Evolutionary conservation across 495 filamentous ascomycete species (phyloP).

Genomic region (Hypoxylon fuscum): DNA sequence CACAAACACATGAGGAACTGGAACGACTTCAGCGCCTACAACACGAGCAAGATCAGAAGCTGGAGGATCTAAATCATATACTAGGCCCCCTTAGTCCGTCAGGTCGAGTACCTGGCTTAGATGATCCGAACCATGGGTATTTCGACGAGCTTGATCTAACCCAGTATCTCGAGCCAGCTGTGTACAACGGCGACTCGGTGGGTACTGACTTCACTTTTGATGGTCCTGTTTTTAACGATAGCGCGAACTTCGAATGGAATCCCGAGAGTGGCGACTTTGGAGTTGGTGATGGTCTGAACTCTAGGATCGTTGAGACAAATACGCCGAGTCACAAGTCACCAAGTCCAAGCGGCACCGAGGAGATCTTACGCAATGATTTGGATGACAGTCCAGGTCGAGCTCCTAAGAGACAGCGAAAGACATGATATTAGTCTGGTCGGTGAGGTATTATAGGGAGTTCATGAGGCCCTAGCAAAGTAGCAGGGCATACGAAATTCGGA

Average conservation of each 20-base stretch:
- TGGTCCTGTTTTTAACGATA: constrained; percentile 30
- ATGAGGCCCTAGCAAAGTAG: neutral
- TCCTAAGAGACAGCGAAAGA: constrained; percentile 51
- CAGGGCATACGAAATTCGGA: neutral
- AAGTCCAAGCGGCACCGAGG: constrained; percentile 57
- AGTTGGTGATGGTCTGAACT: constrained; percentile 35
- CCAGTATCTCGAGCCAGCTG: constrained; percentile 71
- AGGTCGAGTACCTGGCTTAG: constrained; percentile 79
- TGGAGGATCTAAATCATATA: constrained; percentile 73
- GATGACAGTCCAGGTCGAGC: constrained; percentile 51
- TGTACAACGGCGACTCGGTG: constrained; percentile 57
- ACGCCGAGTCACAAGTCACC: constrained; percentile 49
- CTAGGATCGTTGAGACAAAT: constrained; percentile 45
- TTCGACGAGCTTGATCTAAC: constrained; percentile 70
- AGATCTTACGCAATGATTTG: constrained; percentile 50
- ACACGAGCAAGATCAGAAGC: constrained; percentile 72
- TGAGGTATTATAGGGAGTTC: neutral
- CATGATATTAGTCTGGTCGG: constrained; percentile 9
- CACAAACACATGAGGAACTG: constrained; percentile 73
- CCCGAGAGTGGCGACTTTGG: constrained; percentile 32
- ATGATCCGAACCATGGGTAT: constrained; percentile 57
- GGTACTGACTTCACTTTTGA: constrained; percentile 54
- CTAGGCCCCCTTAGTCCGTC: constrained; percentile 82
- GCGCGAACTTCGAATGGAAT: constrained; percentile 38
- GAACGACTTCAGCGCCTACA: constrained; percentile 78